Evolutionary conservation across 1,284 basidiomycete genomes (phyloP).

Genomic region (Cryptococcus sp.): DNA sequence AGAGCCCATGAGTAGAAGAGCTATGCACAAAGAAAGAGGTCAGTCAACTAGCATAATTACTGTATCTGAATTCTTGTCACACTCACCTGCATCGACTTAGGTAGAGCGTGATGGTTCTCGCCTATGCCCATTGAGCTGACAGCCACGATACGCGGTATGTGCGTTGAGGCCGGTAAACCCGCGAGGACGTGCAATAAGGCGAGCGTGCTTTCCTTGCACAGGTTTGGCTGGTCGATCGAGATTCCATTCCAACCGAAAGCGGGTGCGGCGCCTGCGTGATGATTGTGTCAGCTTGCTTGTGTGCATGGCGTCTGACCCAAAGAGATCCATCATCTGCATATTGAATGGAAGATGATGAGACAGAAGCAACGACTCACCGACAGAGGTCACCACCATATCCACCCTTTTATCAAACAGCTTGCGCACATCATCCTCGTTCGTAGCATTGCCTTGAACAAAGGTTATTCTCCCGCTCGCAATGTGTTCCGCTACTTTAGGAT

Average conservation of each 20-base stretch:
- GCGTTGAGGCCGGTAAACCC: neutral
- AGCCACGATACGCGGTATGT: constrained; percentile 25
- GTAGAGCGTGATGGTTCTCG: constrained; percentile 27
- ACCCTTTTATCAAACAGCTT: constrained; percentile 21
- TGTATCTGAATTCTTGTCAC: no score
- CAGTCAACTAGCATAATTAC: neutral
- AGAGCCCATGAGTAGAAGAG: constrained; percentile 27
- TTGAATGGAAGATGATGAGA: neutral
- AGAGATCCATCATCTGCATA: neutral
- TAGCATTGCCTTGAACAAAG: constrained; percentile 34
- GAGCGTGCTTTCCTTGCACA: constrained; percentile 23
- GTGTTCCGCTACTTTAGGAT: constrained; percentile 12
- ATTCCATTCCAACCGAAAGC: constrained; percentile 18
- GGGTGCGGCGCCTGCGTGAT: constrained; percentile 19
- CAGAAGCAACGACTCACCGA: constrained; percentile 25
- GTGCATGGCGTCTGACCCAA: no score
- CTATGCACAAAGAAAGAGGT: constrained; percentile 7
- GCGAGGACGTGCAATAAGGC: constrained; percentile 22
- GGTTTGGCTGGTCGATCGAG: constrained; percentile 22
- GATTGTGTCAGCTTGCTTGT: neutral
- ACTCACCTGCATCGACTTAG: constrained; percentile 26
- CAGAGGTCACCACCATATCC: constrained; percentile 25
- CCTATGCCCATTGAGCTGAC: constrained; percentile 38
- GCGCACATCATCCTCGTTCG: constrained; percentile 22
- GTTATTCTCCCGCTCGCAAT: constrained; percentile 19